Base-by-base conservation (phyloP, 1,284 basidiomycete genomes). In the Papiliotrema terrestris region DNA sequence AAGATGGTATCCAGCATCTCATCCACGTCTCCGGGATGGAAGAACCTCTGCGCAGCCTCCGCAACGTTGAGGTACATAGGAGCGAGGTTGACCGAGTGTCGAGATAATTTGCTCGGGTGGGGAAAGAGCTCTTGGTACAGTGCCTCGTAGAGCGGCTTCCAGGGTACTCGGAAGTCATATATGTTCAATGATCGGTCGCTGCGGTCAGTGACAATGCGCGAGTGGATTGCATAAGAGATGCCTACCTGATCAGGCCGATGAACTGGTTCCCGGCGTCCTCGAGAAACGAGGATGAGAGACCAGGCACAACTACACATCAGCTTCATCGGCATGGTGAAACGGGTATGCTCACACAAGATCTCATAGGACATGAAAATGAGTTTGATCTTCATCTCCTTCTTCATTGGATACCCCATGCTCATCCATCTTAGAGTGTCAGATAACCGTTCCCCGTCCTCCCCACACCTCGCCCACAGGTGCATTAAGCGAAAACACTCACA, bases 1-100 rank as follows among this genome's bases (percentile, higher is more conserved):
- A 83, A 62, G 56, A 83, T 80, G 14, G 74, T 75, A 29, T 84
- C 80, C 25, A 98, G 84, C 90, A 98, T 98, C 61, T 90, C 88
- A 62, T 89, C 86, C 45, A 89, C 88, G 48, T 91, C 89, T 50
- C 85, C 83, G 9, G 93, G 89, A 64, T 93, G 87, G 77, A 94
- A 98, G 81, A 97, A 97, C 44, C 89, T 82, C 62, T 89, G 86
- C 39, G 85, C 83, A 62, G 82, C 83, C 62, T 91, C 87, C 36
- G 91, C 89, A 57, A 97, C 82, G 69, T 88, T 90, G 25, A 91
- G 87, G 80, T 92, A 87, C 58, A 62, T 59, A 6, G 65, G 62
- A n/a, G 66, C 65, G n/a, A 69, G 67, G 52, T 60, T 58, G 41
- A 80, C 82, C 58, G 69, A 85, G 84, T 84, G 87, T 66, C 89